Conservation (phyloP, 441 rosid species). For the Pelargonium myrrhifolium region DNA sequence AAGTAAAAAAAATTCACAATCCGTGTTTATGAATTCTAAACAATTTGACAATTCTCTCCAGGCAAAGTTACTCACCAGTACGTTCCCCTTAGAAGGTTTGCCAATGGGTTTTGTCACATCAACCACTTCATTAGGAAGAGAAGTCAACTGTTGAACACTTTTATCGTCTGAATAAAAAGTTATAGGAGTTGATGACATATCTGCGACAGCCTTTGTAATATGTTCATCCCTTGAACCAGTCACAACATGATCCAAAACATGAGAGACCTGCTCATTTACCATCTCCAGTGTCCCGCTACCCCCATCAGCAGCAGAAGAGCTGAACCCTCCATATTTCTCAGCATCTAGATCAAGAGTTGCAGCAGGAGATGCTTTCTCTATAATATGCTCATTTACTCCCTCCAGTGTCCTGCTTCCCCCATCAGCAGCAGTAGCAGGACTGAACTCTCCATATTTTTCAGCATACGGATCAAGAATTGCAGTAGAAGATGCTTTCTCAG, state of each 20-base stretch:
- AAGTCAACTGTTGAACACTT: neutral
- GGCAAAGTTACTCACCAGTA: neutral
- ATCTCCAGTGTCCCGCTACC: neutral
- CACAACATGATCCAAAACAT: neutral
- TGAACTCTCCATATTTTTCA: too few species aligned
- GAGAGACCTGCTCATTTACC: neutral
- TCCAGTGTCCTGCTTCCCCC: too few species aligned
- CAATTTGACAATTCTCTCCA: neutral
- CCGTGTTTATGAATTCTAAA: neutral
- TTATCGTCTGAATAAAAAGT: too few species aligned
- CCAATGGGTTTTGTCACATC: neutral
- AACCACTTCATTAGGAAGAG: neutral
- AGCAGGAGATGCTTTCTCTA: too few species aligned
- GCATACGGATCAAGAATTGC: too few species aligned
- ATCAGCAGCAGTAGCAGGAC: too few species aligned
- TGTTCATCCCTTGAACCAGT: neutral
- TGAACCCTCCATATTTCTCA: too few species aligned
- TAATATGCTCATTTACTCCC: too few species aligned
- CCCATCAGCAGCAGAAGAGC: neutral
- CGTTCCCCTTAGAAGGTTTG: neutral
- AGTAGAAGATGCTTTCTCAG: too few species aligned
- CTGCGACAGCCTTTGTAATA: neutral
- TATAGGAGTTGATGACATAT: neutral
- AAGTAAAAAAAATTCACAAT: too few species aligned
- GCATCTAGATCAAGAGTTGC: too few species aligned